Percentiles rank a stretch among this genome's conserved stretches.
Conservation (phyloP, 2,329 filamentous ascomycete species). For the Colletotrichum costaricense region DNA sequence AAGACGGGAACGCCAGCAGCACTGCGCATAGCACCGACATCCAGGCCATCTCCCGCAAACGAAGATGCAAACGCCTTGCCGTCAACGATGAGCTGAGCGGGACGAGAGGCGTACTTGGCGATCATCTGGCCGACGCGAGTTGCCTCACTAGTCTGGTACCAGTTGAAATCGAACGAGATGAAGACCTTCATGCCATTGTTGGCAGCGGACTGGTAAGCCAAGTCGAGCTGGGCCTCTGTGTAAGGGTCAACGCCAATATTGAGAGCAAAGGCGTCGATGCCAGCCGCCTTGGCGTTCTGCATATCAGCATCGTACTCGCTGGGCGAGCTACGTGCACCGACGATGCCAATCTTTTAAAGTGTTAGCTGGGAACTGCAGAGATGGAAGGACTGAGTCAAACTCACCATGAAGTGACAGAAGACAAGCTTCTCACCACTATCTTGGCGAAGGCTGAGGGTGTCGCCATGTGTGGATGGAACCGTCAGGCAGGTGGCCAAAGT, state of each 20-base stretch:
- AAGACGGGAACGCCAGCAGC: conserved; percentile 57
- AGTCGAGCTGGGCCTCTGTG: conserved; percentile 57
- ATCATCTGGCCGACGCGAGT: neutral
- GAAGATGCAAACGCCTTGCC: conserved; percentile 60
- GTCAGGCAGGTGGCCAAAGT: neutral
- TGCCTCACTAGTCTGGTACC: neutral
- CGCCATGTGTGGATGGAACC: neutral
- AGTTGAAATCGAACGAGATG: conserved; percentile 52
- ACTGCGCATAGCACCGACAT: conserved; percentile 52
- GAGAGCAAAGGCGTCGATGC: conserved; percentile 60
- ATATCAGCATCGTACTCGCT: neutral
- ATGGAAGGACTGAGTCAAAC: neutral
- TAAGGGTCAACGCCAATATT: conserved; percentile 59
- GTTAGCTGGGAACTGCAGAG: neutral
- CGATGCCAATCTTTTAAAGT: neutral
- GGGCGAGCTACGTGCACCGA: neutral
- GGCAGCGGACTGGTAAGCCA: conserved; percentile 61
- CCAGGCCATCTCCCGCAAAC: conserved; percentile 60
- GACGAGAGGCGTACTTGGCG: conserved; percentile 58
- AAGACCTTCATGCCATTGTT: conserved; percentile 63
- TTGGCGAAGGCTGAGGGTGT: neutral
- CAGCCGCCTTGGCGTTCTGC: neutral
- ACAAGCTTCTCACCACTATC: neutral
- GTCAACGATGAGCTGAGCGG: conserved; percentile 55
- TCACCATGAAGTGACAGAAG: neutral